Conservation (phyloP, 805 yeast genomes). For the Saccharomycopsis sp. region DNA sequence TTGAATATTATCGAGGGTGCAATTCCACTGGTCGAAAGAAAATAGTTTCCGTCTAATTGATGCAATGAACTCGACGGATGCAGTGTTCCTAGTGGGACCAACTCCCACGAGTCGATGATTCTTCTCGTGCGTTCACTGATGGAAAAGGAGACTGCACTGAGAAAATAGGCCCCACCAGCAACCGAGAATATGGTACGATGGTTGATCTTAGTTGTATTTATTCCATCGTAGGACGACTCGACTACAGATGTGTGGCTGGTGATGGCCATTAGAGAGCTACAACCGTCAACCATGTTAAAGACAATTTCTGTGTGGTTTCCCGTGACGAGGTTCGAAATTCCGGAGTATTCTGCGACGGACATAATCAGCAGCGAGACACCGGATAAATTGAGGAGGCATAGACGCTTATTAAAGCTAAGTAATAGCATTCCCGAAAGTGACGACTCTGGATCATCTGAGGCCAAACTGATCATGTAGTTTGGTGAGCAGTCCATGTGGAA, state of each 20-base stretch:
- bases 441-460: neutral
- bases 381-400: neutral
- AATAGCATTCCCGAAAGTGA: neutral
- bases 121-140: neutral
- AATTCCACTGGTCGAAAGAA: neutral
- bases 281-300: no score
- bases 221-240: neutral
- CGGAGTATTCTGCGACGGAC: neutral
- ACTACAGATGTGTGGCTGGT: neutral
- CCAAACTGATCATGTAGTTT: constrained; percentile 2
- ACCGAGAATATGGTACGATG: neutral
- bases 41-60: neutral
- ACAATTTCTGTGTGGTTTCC: no score
- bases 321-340: no score
- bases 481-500: neutral
- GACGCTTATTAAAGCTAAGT: neutral
- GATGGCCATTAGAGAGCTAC: no score
- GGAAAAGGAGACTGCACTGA: neutral
- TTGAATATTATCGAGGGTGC: constrained; percentile 4
- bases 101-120: neutral
- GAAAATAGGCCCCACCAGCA: neutral
- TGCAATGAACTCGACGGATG: neutral
- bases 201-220: no score
- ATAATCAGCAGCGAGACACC: neutral
- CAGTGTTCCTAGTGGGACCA: neutral